Conservation (phyloP, 805 yeast species). For the Yarrowia bubula region DNA sequence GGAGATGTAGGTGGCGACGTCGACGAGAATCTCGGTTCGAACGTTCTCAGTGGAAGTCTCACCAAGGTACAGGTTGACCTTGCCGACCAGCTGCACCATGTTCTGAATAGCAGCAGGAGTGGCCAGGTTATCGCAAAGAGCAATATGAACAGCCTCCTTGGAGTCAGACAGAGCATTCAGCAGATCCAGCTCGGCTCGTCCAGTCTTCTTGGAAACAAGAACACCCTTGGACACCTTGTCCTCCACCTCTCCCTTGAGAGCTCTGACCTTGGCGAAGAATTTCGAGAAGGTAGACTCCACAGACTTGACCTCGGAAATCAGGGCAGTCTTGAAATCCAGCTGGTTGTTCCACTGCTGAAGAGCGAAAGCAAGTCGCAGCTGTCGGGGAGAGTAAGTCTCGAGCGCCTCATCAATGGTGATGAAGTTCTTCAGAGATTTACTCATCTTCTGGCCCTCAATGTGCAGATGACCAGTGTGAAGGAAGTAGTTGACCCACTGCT, state of each 20-base stretch:
- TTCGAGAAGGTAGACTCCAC: constrained; percentile 73
- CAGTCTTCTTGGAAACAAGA: constrained; percentile 61
- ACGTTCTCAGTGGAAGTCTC: constrained; percentile 49
- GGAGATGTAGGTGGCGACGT: constrained; percentile 66
- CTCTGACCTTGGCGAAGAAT: constrained; percentile 84
- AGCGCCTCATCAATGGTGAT: constrained; percentile 92
- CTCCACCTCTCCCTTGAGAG: constrained; percentile 65
- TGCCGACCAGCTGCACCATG: constrained; percentile 66
- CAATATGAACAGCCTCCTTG: constrained; percentile 61
- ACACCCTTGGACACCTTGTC: constrained; percentile 50
- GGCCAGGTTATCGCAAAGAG: constrained; percentile 85
- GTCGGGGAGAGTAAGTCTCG: constrained; percentile 66
- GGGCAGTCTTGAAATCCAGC: constrained; percentile 82
- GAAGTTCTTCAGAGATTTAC: constrained; percentile 90
- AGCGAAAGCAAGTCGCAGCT: constrained; percentile 86
- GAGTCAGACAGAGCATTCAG: constrained; percentile 50
- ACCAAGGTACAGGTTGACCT: constrained; percentile 68
- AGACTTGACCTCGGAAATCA: constrained; percentile 67
- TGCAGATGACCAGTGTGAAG: constrained; percentile 97
- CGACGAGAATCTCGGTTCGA: constrained; percentile 63
- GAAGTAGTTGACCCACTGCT: constrained; percentile 97
- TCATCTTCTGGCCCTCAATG: constrained; percentile 98
- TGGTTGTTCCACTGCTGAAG: constrained; percentile 90
- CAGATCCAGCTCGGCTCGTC: constrained; percentile 54
- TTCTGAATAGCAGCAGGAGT: constrained; percentile 71